Conservation (phyloP, 192 early-diverging fungal species). For the Linderina pennispora region DNA sequence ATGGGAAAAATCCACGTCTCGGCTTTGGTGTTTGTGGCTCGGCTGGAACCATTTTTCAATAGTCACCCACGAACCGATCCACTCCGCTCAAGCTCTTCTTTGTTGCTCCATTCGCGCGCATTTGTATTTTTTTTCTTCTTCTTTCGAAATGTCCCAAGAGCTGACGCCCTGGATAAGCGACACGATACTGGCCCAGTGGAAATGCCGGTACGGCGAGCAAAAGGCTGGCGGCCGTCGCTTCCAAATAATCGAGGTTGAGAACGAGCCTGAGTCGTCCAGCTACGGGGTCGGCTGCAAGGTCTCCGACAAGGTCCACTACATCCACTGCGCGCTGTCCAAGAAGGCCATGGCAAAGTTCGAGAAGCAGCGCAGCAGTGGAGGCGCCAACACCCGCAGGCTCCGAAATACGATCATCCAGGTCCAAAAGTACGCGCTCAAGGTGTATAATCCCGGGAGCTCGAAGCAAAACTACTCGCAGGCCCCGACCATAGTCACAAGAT, state of each 20-base stretch:
- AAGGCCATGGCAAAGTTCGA: constrained; percentile 7
- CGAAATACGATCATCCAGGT: constrained; percentile 10
- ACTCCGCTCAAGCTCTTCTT: too few relatives aligned
- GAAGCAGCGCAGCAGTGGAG: background rate
- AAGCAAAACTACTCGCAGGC: background rate
- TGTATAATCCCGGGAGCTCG: background rate
- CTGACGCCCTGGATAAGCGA: constrained; percentile 22
- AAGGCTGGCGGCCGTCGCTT: too few relatives aligned
- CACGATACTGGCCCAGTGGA: too few relatives aligned
- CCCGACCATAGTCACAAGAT: background rate
- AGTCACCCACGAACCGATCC: too few relatives aligned
- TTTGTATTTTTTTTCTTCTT: constrained; percentile 1
- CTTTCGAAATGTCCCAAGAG: constrained; percentile 17
- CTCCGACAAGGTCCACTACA: constrained; percentile 34
- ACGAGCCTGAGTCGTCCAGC: too few relatives aligned
- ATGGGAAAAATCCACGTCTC: too few relatives aligned
- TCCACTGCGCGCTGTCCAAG: constrained; percentile 20
- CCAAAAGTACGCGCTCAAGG: constrained; percentile 8
- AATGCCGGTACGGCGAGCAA: too few relatives aligned
- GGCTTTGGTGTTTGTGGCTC: too few relatives aligned
- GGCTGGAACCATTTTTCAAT: too few relatives aligned
- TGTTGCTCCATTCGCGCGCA: too few relatives aligned
- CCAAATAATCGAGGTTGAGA: constrained; percentile 13
- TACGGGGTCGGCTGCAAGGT: constrained; percentile 29
- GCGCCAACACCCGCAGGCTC: too few relatives aligned